Evolutionary conservation across 257 asterid species (phyloP).

Genomic region (Plantago ovata): DNA sequence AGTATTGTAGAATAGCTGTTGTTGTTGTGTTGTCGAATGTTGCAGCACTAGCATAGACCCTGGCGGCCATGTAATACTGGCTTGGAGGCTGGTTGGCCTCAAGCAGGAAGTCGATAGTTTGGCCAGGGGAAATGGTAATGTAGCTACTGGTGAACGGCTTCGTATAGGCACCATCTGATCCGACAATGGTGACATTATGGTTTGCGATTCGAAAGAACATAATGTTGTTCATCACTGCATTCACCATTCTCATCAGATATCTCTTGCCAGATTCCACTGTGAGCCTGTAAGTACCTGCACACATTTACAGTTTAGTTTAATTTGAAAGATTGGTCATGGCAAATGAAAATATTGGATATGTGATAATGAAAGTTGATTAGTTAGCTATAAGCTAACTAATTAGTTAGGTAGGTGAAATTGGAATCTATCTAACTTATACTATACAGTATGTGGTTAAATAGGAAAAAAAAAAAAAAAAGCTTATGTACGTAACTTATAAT

Average conservation of each 20-base stretch:
- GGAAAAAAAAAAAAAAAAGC: too few relatives aligned
- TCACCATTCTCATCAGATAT: slow-evolving; percentile 46
- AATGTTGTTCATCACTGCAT: slow-evolving; percentile 54
- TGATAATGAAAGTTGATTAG: too few relatives aligned
- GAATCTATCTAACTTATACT: too few relatives aligned
- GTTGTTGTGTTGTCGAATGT: slow-evolving; percentile 45
- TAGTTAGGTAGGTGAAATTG: too few relatives aligned
- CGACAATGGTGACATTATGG: slow-evolving; percentile 47
- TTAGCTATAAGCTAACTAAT: too few relatives aligned
- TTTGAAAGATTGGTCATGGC: background rate
- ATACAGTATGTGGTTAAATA: too few relatives aligned
- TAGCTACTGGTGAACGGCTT: slow-evolving; percentile 40
- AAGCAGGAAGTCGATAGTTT: slow-evolving; percentile 50
- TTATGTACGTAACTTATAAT: too few relatives aligned
- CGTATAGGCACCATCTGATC: slow-evolving; percentile 48
- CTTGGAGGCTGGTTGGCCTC: slow-evolving; percentile 45
- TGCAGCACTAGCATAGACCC: slow-evolving; percentile 30
- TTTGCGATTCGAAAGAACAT: slow-evolving; percentile 45
- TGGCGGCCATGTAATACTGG: slow-evolving; percentile 56
- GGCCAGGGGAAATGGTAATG: slow-evolving; percentile 55
- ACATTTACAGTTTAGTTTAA: too few relatives aligned
- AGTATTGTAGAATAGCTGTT: slow-evolving; percentile 43
- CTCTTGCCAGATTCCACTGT: slow-evolving; percentile 45
- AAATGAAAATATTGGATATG: background rate
- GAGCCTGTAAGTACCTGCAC: slow-evolving; percentile 44